These are phyloP conservation scores for Penicillium pulvis DNA, from an alignment of 495 filamentous ascomycete genomes.

Conservation along the genomic window DNA sequence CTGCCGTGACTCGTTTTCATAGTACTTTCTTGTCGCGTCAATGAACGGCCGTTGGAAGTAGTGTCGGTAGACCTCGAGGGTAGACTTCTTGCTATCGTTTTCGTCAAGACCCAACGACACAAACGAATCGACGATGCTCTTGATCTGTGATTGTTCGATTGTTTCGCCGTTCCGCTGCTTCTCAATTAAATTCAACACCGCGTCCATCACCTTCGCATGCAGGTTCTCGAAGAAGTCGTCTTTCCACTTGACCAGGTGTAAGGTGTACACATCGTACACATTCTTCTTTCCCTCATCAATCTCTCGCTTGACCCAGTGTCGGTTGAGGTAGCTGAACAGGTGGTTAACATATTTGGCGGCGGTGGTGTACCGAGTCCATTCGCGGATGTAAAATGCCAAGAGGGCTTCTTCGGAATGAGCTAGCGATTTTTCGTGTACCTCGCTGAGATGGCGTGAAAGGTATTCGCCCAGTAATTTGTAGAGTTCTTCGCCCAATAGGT, in stretches of 20 bases:
- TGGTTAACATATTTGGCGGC: constrained; percentile 97
- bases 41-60: constrained; percentile 95
- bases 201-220: constrained; percentile 87
- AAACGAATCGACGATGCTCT: constrained; percentile 95
- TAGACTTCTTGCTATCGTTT: constrained; percentile 88
- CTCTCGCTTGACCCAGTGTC: constrained; percentile 98
- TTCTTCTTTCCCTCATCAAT: constrained; percentile 99
- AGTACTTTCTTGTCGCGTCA: constrained; percentile 79
- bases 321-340: constrained; percentile 93
- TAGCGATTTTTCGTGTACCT: constrained; percentile 67
- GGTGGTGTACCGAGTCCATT: constrained; percentile 94
- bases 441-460: constrained; percentile 70
- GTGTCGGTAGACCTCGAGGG: constrained; percentile 87
- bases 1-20: constrained; percentile 86
- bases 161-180: constrained; percentile 98
- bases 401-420: constrained; percentile 86
- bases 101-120: constrained; percentile 95
- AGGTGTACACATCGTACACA: constrained; percentile 95
- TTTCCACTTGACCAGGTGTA: constrained; percentile 94
- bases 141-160: constrained; percentile 95
- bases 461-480: constrained; percentile 89
- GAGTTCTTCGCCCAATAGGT: constrained; percentile 93
- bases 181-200: constrained; percentile 92
- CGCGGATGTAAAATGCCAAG: constrained; percentile 90
- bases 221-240: constrained; percentile 84